Evolutionary conservation across 257 asterid species (phyloP).

Genomic region (Gardenia jasminoides): DNA sequence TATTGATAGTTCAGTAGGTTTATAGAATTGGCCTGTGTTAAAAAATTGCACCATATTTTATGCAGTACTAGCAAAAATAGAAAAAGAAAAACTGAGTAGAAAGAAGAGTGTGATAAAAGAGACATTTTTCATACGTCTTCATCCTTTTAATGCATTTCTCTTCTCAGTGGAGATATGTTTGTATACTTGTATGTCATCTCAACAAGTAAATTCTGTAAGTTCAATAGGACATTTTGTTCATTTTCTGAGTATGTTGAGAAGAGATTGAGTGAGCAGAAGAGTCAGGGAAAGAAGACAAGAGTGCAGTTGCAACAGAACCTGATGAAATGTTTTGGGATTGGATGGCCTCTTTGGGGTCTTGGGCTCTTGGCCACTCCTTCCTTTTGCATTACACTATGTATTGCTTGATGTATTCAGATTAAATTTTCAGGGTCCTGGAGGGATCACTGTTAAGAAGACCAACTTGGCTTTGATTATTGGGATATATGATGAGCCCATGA

Average conservation of each 20-base stretch:
- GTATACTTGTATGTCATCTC: too few relatives aligned
- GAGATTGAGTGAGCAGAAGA: not conserved
- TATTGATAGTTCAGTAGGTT: not conserved
- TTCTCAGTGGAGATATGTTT: not conserved
- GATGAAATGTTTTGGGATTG: not conserved
- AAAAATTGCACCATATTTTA: not conserved
- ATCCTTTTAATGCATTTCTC: not conserved
- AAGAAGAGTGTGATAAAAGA: not conserved
- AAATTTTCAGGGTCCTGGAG: slow-evolving; percentile 38
- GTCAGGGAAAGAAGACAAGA: not conserved
- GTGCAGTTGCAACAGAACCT: not conserved
- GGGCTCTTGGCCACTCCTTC: not conserved
- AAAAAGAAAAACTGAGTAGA: not conserved
- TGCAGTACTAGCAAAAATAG: not conserved
- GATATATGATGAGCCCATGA: slow-evolving; percentile 43
- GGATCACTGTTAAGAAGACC: slow-evolving; percentile 43
- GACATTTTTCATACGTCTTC: not conserved
- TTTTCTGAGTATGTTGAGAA: not conserved
- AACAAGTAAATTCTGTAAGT: too few relatives aligned
- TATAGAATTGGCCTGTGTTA: not conserved
- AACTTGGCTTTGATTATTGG: slow-evolving; percentile 39
- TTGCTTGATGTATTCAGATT: not conserved
- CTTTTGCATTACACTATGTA: not conserved
- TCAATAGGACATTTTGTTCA: not conserved
- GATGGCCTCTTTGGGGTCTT: not conserved